Evolutionary conservation across 208 protist species (phyloP).

Genomic region (Leishmania tarentolae): DNA sequence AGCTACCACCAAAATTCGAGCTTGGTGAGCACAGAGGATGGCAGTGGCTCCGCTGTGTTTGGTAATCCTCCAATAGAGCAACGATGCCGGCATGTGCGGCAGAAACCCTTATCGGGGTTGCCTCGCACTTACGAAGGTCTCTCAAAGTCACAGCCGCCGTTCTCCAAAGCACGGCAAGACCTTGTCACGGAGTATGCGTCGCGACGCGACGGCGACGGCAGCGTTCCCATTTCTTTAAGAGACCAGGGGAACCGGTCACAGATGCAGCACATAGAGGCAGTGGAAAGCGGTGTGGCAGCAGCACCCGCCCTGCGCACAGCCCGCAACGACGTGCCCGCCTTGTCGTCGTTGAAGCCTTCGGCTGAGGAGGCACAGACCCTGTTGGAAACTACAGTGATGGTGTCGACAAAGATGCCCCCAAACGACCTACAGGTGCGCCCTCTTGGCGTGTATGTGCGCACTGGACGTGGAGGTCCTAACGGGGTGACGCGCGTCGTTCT

Average conservation of each 20-base stretch:
- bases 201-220: background rate
- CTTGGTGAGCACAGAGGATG: conserved; percentile 31
- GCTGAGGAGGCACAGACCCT: conserved; percentile 9
- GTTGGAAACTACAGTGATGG: conserved; percentile 17
- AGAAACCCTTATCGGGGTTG: background rate
- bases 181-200: background rate
- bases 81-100: background rate
- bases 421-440: conserved; percentile 22
- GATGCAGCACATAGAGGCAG: background rate
- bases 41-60: conserved; percentile 22
- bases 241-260: background rate
- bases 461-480: conserved; percentile 39
- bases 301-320: background rate
- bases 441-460: conserved; percentile 35
- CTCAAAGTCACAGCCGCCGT: background rate
- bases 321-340: background rate
- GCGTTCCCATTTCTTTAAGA: background rate
- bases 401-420: conserved; percentile 14
- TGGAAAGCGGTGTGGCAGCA: background rate
- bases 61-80: conserved; percentile 7
- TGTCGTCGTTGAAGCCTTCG: background rate
- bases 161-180: background rate
- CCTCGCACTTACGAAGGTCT: background rate
- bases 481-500: conserved; percentile 47
- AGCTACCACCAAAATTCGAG: conserved; percentile 29